Evolutionary conservation across 345 rosid genomes (phyloP).

Genomic region (Heritiera fomes): DNA sequence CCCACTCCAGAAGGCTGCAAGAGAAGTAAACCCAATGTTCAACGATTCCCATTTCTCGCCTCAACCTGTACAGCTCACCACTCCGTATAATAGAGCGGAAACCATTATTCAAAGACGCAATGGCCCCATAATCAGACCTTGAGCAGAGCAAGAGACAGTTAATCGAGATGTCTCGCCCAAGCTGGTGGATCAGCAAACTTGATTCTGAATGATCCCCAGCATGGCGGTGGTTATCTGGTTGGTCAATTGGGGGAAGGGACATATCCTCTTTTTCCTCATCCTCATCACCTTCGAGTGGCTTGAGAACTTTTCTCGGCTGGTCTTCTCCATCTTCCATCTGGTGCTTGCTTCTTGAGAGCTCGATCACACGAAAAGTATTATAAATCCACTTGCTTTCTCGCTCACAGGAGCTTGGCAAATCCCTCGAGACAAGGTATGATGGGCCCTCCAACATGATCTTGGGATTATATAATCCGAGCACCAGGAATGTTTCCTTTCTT

Average conservation of each 20-base stretch:
- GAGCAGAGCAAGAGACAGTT: constrained; percentile 63
- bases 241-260: constrained; percentile 16
- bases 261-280: constrained; percentile 12
- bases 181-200: constrained; percentile 49
- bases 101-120: constrained; percentile 44
- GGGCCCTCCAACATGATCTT: constrained; percentile 57
- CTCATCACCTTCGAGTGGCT: constrained; percentile 13
- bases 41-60: constrained; percentile 45
- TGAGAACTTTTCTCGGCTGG: constrained; percentile 35
- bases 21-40: constrained; percentile 89
- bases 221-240: constrained; percentile 16
- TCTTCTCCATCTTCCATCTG: constrained; percentile 32
- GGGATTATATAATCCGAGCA: constrained; percentile 8
- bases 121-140: constrained; percentile 56
- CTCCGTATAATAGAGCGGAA: constrained; percentile 44
- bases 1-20: constrained; percentile 68
- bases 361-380: constrained; percentile 37
- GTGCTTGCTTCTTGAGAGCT: constrained; percentile 39
- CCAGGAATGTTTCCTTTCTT: constrained; percentile 9
- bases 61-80: constrained; percentile 53
- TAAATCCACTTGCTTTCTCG: constrained; percentile 52
- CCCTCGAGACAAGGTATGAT: constrained; percentile 41
- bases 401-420: constrained; percentile 46
- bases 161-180: constrained; percentile 66
- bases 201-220: constrained; percentile 39